Percentiles rank a stretch among this genome's conserved stretches.
These are phyloP conservation scores for Hypomontagnella submonticulosa DNA, from an alignment of 495 filamentous ascomycete genomes.

Conservation along the genomic window DNA sequence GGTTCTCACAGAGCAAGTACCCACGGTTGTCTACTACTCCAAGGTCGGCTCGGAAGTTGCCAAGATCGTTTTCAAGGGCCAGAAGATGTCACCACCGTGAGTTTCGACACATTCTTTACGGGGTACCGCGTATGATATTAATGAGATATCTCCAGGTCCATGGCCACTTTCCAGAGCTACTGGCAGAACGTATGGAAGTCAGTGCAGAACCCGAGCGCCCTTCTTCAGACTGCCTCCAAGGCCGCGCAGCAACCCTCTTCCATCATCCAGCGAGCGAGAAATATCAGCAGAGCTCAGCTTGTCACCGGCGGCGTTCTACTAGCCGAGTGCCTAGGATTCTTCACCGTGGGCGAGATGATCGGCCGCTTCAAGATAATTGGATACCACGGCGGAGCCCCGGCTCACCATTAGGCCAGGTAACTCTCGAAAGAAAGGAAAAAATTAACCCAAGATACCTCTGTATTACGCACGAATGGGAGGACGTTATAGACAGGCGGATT, in stretches of 20 bases:
- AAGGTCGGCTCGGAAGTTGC: conserved; percentile 87
- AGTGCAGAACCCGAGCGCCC: conserved; percentile 69
- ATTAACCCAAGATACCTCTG: conserved; percentile 36
- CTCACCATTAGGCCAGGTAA: conserved; percentile 64
- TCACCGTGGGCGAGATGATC: conserved; percentile 97
- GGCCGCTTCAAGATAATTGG: conserved; percentile 93
- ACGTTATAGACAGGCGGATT: conserved; percentile 43
- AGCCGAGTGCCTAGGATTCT: conserved; percentile 95
- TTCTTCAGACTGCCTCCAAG: conserved; percentile 54
- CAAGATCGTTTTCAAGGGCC: conserved; percentile 86
- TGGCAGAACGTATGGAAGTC: conserved; percentile 77
- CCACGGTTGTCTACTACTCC: conserved; percentile 88
- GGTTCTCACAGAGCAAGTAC: conserved; percentile 75
- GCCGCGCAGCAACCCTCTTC: conserved; percentile 47
- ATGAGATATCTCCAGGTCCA: conserved; percentile 63
- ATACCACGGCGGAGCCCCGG: conserved; percentile 76
- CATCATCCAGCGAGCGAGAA: conserved; percentile 72
- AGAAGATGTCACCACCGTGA: conserved; percentile 95
- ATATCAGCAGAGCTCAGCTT: conserved; percentile 74
- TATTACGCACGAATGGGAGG: conserved; percentile 45
- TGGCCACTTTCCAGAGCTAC: conserved; percentile 87
- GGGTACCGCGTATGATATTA: conserved; percentile 33
- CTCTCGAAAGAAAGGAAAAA: conserved; percentile 18
- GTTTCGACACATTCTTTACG: conserved; percentile 47
- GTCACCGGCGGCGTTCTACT: conserved; percentile 75